Evolutionary conservation across 2,329 filamentous ascomycete genomes (phyloP).

Genomic region (Dothistroma septosporum): DNA sequence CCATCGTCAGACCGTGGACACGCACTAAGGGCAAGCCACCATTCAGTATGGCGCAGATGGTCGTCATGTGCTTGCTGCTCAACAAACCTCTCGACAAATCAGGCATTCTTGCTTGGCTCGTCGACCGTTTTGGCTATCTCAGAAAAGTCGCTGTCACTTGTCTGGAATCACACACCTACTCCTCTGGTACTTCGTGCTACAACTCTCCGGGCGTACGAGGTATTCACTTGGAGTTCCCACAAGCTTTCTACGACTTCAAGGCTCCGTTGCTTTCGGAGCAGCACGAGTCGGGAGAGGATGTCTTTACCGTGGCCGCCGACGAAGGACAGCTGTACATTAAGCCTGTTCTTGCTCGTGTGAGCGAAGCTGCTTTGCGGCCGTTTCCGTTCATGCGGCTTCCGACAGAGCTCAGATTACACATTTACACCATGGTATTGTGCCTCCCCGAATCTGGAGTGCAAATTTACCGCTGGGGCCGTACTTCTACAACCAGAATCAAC

Average conservation of each 20-base stretch:
- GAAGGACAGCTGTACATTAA: not conserved
- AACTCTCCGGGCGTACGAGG: too few species aligned
- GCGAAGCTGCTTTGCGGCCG: not conserved
- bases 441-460: not conserved
- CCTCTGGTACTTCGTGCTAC: too few species aligned
- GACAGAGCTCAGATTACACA: not conserved
- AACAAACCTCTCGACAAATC: not conserved
- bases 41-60: not conserved
- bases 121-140: too few species aligned
- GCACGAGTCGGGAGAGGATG: not conserved
- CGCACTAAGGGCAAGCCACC: not conserved
- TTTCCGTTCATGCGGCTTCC: conserved; percentile 6
- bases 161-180: too few species aligned
- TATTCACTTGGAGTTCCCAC: too few species aligned
- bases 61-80: conserved; percentile 1
- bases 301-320: not conserved
- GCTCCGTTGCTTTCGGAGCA: not conserved
- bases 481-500: too few species aligned
- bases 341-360: not conserved
- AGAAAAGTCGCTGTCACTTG: too few species aligned
- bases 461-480: not conserved
- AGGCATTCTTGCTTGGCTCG: not conserved
- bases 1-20: not conserved
- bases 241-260: not conserved
- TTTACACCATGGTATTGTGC: conserved; percentile 2